phyloP scores from a whole-genome alignment of 2,329 filamentous ascomycete species.

The Raffaelea ambrosiae region DNA sequence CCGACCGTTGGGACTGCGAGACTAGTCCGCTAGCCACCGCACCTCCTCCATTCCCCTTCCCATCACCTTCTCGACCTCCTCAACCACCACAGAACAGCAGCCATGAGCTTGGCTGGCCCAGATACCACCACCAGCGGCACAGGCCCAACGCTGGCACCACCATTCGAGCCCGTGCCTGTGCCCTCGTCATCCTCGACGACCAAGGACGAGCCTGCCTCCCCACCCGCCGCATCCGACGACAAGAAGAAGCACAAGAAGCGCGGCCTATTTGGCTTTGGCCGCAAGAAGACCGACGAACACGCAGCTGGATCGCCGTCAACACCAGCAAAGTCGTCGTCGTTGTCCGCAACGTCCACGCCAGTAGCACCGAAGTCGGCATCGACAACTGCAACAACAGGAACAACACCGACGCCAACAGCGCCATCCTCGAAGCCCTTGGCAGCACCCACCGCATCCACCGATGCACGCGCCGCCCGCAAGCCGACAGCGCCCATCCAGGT shows the following conservation, averaged over 20 bases:
- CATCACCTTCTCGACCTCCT: too few relatives aligned
- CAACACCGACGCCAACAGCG: background rate
- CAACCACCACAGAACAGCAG: background rate
- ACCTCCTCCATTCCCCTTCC: too few relatives aligned
- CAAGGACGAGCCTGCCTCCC: constrained; percentile 4
- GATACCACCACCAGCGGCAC: constrained; percentile 7
- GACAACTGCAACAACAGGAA: background rate
- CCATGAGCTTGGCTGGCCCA: constrained; percentile 12
- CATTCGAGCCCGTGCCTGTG: constrained; percentile 10
- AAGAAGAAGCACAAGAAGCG: constrained; percentile 25
- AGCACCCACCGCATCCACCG: constrained; percentile 18
- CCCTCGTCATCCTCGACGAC: constrained; percentile 6
- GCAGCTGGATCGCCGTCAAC: constrained; percentile 4
- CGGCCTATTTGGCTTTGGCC: constrained; percentile 21
- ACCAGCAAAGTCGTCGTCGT: background rate
- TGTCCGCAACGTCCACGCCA: background rate
- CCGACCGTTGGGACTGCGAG: too few relatives aligned
- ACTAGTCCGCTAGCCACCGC: too few relatives aligned
- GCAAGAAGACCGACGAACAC: constrained; percentile 35
- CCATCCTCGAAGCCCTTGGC: constrained; percentile 12
- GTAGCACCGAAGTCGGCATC: background rate
- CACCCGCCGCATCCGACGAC: constrained; percentile 14
- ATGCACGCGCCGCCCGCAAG: constrained; percentile 21
- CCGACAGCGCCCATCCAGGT: constrained; percentile 25
- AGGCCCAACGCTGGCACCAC: constrained; percentile 9